A percentile compares a stretch with the other conserved stretches of the same genome.
These are phyloP conservation scores for Rosa lucieae DNA, from an alignment of 306 rosid species.

Conservation along the genomic window DNA sequence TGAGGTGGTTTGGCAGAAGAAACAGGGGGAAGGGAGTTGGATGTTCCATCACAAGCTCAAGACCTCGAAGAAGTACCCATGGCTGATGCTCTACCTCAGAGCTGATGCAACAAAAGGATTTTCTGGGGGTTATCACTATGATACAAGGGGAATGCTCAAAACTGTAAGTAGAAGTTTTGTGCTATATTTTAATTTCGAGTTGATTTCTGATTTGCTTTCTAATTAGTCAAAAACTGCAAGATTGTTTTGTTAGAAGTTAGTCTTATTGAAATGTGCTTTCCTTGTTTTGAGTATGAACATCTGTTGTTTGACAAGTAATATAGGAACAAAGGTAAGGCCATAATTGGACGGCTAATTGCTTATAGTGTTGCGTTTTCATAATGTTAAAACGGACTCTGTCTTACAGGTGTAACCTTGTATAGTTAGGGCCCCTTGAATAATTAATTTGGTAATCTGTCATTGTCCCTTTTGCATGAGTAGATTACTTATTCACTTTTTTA, in stretches of 20 bases:
- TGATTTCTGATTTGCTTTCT: not conserved
- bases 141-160: conserved; percentile 82
- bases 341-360: conserved; percentile 12
- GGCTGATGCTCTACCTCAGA: conserved; percentile 86
- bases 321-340: not conserved
- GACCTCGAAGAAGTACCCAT: conserved; percentile 77
- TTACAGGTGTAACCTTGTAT: not conserved
- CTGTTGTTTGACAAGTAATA: not conserved
- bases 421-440: not conserved
- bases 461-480: conserved; percentile 7
- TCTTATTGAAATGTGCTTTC: not conserved
- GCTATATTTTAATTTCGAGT: not conserved
- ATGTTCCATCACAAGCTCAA: conserved; percentile 60
- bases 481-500: not conserved
- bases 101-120: conserved; percentile 82
- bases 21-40: conserved; percentile 69
- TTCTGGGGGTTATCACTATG: conserved; percentile 89
- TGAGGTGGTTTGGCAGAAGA: conserved; percentile 79
- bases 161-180: conserved; percentile 39
- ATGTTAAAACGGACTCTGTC: not conserved
- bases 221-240: not conserved
- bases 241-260: not conserved
- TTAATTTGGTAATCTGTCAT: conserved; percentile 21
- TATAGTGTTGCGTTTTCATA: not conserved
- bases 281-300: not conserved